Conservation (phyloP, 2,329 filamentous ascomycete genomes). For the Fusarium keratoplasticum region DNA sequence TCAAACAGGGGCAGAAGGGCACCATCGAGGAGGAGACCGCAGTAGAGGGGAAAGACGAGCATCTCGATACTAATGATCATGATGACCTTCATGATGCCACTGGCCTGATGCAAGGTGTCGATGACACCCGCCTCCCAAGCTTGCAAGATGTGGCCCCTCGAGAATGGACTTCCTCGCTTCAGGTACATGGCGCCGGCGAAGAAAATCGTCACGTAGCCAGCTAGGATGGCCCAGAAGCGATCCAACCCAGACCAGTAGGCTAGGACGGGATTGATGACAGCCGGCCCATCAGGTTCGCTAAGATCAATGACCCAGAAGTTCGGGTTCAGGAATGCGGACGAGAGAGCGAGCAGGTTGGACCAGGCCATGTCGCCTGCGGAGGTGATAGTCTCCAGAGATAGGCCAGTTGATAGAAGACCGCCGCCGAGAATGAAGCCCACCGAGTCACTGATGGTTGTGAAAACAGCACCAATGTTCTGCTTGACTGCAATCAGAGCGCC, state of each 20-base stretch:
- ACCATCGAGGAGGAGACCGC: conserved; percentile 88
- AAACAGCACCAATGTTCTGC: conserved; percentile 57
- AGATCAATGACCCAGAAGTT: conserved; percentile 70
- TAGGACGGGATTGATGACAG: conserved; percentile 65
- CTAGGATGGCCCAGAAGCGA: conserved; percentile 76
- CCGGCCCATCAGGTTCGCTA: conserved; percentile 53
- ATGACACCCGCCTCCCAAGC: conserved; percentile 82
- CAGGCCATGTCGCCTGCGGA: conserved; percentile 23
- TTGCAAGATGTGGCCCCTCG: conserved; percentile 64
- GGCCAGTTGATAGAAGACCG: conserved; percentile 47
- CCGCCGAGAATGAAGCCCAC: conserved; percentile 60
- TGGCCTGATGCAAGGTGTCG: conserved; percentile 89
- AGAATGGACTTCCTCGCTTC: conserved; percentile 76
- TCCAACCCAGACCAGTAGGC: conserved; percentile 76
- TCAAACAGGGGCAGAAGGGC: conserved; percentile 92
- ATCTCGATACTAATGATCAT: conserved; percentile 99
- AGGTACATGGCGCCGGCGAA: conserved; percentile 83
- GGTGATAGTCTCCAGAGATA: conserved; percentile 21
- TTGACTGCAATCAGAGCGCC: conserved; percentile 74
- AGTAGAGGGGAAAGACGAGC: conserved; percentile 96
- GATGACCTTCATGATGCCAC: conserved; percentile 97
- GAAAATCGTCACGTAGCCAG: conserved; percentile 84
- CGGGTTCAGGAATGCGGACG: conserved; percentile 56
- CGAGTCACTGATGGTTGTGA: conserved; percentile 53
- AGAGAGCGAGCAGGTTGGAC: conserved; percentile 32